Percentiles rank a stretch among this genome's conserved stretches.
Evolutionary conservation across 2,329 filamentous ascomycete species (phyloP).

Genomic region (Exutisphaerella laricina): DNA sequence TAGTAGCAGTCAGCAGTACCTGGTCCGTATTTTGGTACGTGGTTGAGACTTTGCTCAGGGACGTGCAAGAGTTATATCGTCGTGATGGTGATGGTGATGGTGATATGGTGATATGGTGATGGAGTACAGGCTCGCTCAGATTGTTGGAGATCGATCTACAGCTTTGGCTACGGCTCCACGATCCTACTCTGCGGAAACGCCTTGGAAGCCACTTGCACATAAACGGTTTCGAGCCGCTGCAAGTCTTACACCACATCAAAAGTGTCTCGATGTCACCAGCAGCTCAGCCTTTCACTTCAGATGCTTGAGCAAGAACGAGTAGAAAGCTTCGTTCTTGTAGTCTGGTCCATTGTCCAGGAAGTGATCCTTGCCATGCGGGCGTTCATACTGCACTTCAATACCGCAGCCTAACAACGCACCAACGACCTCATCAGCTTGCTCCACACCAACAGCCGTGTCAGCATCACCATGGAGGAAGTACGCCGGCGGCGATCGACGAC

Average conservation of each 20-base stretch:
- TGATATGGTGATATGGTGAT: neutral
- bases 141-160: no score
- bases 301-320: conserved; percentile 27
- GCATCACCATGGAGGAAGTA: conserved; percentile 30
- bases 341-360: conserved; percentile 25
- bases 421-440: conserved; percentile 30
- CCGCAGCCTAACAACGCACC: conserved; percentile 27
- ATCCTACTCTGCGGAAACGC: no score
- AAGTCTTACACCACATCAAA: no score
- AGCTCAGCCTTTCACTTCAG: conserved; percentile 17
- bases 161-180: no score
- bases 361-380: conserved; percentile 25
- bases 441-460: conserved; percentile 27
- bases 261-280: no score
- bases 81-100: neutral
- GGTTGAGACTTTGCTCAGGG: conserved; percentile 42
- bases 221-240: no score
- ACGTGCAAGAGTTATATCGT: conserved; percentile 14
- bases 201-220: no score
- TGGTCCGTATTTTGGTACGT: conserved; percentile 47
- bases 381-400: conserved; percentile 25
- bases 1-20: conserved; percentile 36
- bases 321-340: conserved; percentile 26
- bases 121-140: conserved; percentile 13
- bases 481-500: conserved; percentile 21